These are phyloP conservation scores for Stemphylium vesicarium DNA, from an alignment of 2,329 filamentous ascomycete species.

Conservation along the genomic window DNA sequence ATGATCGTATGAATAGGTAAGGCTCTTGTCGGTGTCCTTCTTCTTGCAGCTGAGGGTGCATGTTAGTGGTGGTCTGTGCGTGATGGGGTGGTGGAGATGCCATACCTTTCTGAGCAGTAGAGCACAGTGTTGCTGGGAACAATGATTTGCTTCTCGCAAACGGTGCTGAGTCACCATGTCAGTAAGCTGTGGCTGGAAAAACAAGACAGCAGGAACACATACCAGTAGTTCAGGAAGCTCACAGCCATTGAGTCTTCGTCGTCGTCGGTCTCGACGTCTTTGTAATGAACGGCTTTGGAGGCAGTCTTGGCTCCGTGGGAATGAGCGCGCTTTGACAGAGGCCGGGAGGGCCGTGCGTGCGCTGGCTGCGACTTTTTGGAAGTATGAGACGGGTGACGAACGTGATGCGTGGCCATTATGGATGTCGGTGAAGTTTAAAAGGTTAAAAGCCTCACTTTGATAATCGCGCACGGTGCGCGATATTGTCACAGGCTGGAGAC, in stretches of 20 bases:
- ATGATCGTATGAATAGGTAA: slow-evolving; percentile 37
- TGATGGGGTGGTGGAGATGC: slow-evolving; percentile 10
- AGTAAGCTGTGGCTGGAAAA: slow-evolving; percentile 10
- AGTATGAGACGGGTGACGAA: slow-evolving; percentile 41
- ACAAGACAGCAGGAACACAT: slow-evolving; percentile 22
- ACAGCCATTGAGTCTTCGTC: slow-evolving; percentile 59
- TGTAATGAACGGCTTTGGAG: slow-evolving; percentile 31
- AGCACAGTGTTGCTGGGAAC: slow-evolving; percentile 65
- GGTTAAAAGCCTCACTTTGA: slow-evolving; percentile 42
- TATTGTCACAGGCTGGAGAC: slow-evolving; percentile 35
- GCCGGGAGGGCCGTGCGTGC: slow-evolving; percentile 44
- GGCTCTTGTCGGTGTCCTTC: slow-evolving; percentile 52
- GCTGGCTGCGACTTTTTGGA: slow-evolving; percentile 45
- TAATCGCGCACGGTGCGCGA: slow-evolving; percentile 41
- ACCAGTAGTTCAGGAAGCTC: slow-evolving; percentile 62
- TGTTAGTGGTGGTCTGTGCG: slow-evolving; percentile 20
- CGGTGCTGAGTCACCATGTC: slow-evolving; percentile 55
- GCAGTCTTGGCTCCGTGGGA: slow-evolving; percentile 39
- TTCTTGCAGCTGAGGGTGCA: slow-evolving; percentile 51
- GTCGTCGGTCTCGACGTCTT: slow-evolving; percentile 42
- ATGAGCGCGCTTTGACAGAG: slow-evolving; percentile 43
- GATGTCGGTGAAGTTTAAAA: slow-evolving; percentile 45
- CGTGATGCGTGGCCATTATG: slow-evolving; percentile 45
- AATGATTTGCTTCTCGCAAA: slow-evolving; percentile 70
- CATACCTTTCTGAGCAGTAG: slow-evolving; percentile 70